These are phyloP conservation scores for Annulohypoxylon bovei DNA, from an alignment of 495 filamentous ascomycete species.

Conservation along the genomic window DNA sequence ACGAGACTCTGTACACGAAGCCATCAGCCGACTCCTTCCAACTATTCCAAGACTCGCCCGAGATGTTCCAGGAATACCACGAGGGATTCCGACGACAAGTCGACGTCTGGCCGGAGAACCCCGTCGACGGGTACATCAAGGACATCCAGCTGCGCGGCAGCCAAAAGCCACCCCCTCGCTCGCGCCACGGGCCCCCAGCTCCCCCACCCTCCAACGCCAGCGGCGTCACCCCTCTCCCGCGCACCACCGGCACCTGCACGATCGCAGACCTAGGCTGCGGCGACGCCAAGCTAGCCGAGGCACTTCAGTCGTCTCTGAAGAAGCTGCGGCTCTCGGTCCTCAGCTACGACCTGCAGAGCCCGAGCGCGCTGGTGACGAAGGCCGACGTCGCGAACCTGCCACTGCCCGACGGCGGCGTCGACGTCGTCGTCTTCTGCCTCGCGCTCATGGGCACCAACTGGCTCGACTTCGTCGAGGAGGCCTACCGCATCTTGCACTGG, in stretches of 20 bases:
- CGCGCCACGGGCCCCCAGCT: slow-evolving; percentile 37
- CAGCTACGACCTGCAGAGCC: slow-evolving; percentile 66
- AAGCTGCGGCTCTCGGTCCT: slow-evolving; percentile 54
- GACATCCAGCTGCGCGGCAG: slow-evolving; percentile 69
- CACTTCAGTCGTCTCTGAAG: slow-evolving; percentile 67
- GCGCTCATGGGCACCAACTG: slow-evolving; percentile 99
- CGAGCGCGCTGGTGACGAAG: slow-evolving; percentile 76
- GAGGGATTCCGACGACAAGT: slow-evolving; percentile 94
- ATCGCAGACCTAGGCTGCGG: slow-evolving; percentile 76
- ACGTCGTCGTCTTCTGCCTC: slow-evolving; percentile 92
- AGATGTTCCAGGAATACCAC: slow-evolving; percentile 95
- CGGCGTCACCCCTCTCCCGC: slow-evolving; percentile 46
- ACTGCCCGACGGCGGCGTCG: slow-evolving; percentile 72
- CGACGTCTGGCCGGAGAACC: slow-evolving; percentile 94
- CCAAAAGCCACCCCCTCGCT: slow-evolving; percentile 41
- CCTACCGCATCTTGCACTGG: slow-evolving; percentile 87
- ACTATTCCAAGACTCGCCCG: slow-evolving; percentile 81
- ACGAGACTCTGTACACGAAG: slow-evolving; percentile 93
- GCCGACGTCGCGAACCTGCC: slow-evolving; percentile 90
- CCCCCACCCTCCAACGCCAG: slow-evolving; percentile 41
- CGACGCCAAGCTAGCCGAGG: slow-evolving; percentile 73
- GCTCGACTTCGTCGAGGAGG: slow-evolving; percentile 93
- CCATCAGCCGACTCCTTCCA: slow-evolving; percentile 80
- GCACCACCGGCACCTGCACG: slow-evolving; percentile 69
- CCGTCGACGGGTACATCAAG: slow-evolving; percentile 82